These are phyloP conservation scores for Pogostemon cablin DNA, from an alignment of 257 asterid species.

Conservation along the genomic window DNA sequence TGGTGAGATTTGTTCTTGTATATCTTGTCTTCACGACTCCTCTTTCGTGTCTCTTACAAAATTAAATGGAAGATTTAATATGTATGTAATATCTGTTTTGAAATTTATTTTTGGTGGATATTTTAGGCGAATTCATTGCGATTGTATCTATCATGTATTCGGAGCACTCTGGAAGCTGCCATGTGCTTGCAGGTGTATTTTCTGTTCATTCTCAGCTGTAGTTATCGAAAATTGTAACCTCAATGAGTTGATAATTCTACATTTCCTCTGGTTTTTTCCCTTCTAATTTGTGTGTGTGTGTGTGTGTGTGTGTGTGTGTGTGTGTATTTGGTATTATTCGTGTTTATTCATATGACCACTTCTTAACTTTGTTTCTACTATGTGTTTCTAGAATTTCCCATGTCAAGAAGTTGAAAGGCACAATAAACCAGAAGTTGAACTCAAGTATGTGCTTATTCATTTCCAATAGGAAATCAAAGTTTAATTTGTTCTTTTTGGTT, in stretches of 20 bases:
- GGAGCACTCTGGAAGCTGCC: slow-evolving; percentile 90
- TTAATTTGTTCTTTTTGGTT: not conserved
- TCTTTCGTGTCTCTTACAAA: not conserved
- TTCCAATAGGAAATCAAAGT: slow-evolving; percentile 5
- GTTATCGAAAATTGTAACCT: not conserved
- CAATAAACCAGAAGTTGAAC: slow-evolving; percentile 98
- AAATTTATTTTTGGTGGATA: slow-evolving; percentile 10
- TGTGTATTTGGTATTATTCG: not conserved
- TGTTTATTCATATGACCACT: slow-evolving; percentile 16
- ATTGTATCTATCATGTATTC: slow-evolving; percentile 74
- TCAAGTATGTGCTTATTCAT: slow-evolving; percentile 63
- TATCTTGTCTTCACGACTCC: not conserved
- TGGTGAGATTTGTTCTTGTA: slow-evolving; percentile 36
- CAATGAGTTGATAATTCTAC: slow-evolving; percentile 6
- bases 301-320: not conserved
- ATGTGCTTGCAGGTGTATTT: slow-evolving; percentile 82
- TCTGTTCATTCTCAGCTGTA: slow-evolving; percentile 23
- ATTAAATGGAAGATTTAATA: not conserved
- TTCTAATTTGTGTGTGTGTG: not conserved
- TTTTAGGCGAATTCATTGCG: slow-evolving; percentile 62
- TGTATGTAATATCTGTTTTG: not conserved
- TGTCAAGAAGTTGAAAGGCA: slow-evolving; percentile 99
- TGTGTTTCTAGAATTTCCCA: slow-evolving; percentile 86
- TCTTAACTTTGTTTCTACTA: slow-evolving; percentile 17
- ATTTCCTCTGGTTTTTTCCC: not conserved